Percentiles rank a stretch among this genome's conserved stretches.
Evolutionary conservation across 176 grass and related monocot genomes (phyloP).

Genomic region (Eleusine coracana): DNA sequence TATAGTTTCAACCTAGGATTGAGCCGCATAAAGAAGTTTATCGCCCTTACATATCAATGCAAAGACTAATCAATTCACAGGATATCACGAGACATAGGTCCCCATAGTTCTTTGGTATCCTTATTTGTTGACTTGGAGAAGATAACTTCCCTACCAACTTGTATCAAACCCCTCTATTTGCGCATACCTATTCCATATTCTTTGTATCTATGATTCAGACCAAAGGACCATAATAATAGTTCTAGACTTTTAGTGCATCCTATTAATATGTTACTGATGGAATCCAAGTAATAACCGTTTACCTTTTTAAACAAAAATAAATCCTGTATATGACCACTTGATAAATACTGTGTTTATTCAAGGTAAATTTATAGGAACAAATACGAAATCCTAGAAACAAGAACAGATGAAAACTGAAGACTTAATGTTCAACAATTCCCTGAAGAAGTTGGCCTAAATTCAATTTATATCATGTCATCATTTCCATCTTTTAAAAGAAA

Average conservation of each 20-base stretch:
- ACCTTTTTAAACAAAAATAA: neutral
- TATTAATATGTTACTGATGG: neutral
- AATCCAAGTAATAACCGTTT: neutral
- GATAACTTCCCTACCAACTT: too few species aligned
- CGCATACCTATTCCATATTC: neutral
- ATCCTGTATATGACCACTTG: neutral
- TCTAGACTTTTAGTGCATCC: slow-evolving; percentile 11
- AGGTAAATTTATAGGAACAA: slow-evolving; percentile 2
- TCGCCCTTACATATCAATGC: neutral
- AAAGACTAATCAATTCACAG: neutral
- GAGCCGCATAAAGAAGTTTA: slow-evolving; percentile 15
- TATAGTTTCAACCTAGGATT: neutral
- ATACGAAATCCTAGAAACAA: slow-evolving; percentile 32
- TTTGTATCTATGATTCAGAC: neutral
- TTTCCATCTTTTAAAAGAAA: slow-evolving; percentile 1
- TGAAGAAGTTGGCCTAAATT: neutral
- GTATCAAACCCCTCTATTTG: too few species aligned
- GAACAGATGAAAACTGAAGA: slow-evolving; percentile 22
- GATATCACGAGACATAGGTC: too few species aligned
- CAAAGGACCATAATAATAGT: neutral
- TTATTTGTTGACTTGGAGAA: too few species aligned
- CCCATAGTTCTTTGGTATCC: too few species aligned
- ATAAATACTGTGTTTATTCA: neutral
- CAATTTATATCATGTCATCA: too few species aligned
- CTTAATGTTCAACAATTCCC: slow-evolving; percentile 3